These are phyloP conservation scores for Aspergillus ruber DNA, from an alignment of 2,329 filamentous ascomycete genomes.

Conservation along the genomic window DNA sequence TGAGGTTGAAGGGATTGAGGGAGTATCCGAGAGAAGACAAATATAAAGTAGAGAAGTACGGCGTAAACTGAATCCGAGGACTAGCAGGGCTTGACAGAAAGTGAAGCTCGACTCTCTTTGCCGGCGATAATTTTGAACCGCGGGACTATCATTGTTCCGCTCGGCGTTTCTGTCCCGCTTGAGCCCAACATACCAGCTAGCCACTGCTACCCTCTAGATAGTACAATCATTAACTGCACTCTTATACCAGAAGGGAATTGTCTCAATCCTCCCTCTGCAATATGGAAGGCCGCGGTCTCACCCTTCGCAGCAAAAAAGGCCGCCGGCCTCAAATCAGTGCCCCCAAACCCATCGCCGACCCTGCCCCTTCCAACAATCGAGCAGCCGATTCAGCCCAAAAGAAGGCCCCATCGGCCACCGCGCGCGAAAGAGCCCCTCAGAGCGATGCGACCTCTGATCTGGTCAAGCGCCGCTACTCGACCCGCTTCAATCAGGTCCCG, in stretches of 20 bases:
- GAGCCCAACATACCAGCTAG: slow-evolving; percentile 2
- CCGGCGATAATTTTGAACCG: slow-evolving; percentile 24
- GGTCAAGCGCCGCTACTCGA: slow-evolving; percentile 91
- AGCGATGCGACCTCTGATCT: slow-evolving; percentile 63
- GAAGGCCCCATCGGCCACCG: slow-evolving; percentile 21
- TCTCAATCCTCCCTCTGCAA: slow-evolving; percentile 3
- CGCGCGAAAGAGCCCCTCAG: slow-evolving; percentile 38
- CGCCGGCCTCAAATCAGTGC: slow-evolving; percentile 54
- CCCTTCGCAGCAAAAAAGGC: slow-evolving; percentile 56
- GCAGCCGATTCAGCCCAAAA: slow-evolving; percentile 26
- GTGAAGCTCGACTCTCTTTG: slow-evolving; percentile 6
- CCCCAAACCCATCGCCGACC: slow-evolving; percentile 49
- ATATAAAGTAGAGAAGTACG: slow-evolving; percentile 4
- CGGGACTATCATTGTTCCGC: slow-evolving; percentile 33
- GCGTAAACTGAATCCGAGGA: neutral
- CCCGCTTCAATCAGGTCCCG: slow-evolving; percentile 75
- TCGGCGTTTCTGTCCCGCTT: slow-evolving; percentile 28
- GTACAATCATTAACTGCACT: neutral
- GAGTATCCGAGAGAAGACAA: neutral
- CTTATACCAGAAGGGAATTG: neutral
- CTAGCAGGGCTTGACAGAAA: neutral
- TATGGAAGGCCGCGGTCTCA: slow-evolving; percentile 53
- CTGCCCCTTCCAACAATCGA: slow-evolving; percentile 31
- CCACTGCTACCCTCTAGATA: slow-evolving; percentile 1
- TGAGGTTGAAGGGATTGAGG: slow-evolving; percentile 16